Evolutionary conservation across 257 asterid species (phyloP).

Genomic region (Dorcoceras hygrometricum): DNA sequence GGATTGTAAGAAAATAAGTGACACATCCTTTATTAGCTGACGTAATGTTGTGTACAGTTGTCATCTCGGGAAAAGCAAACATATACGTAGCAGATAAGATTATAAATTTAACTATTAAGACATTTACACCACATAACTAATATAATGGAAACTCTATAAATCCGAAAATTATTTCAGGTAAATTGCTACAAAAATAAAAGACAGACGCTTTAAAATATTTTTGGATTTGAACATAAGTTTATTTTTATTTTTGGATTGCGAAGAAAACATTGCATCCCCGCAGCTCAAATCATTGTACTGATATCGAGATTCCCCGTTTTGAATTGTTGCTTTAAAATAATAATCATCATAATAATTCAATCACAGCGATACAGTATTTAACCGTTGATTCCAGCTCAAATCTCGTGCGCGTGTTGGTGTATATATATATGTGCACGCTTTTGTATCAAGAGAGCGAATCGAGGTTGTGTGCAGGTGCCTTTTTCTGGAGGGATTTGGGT

Average conservation of each 20-base stretch:
- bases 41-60: too few species aligned
- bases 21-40: too few species aligned
- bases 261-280: background rate
- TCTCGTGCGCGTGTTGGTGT: background rate
- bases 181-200: background rate
- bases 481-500: conserved; percentile 23
- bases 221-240: background rate
- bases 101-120: too few species aligned
- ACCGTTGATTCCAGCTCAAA: conserved; percentile 18
- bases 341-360: background rate
- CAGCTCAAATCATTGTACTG: conserved; percentile 27
- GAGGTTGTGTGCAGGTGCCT: background rate
- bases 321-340: conserved; percentile 6
- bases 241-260: too few species aligned
- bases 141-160: background rate
- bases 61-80: background rate
- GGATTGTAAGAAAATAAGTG: too few species aligned
- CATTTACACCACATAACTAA: background rate
- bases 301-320: conserved; percentile 25
- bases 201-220: too few species aligned
- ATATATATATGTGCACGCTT: background rate
- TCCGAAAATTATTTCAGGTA: background rate
- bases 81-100: too few species aligned
- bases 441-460: conserved; percentile 19
- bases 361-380: conserved; percentile 18